Conservation (phyloP, 1,139 yeast genomes). For the Debaryomyces udenii region DNA sequence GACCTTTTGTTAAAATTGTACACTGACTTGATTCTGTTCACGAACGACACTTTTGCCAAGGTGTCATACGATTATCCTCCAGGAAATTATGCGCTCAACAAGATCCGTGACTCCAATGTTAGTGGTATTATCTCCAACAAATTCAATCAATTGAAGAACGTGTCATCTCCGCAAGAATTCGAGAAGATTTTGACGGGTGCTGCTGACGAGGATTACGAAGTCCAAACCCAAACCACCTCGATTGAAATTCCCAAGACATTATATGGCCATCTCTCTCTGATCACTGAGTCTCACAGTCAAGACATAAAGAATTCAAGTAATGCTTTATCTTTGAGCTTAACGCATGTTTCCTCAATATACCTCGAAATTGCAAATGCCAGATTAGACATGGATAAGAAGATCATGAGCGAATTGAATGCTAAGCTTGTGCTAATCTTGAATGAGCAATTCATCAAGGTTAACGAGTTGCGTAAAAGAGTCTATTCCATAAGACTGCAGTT, state of each 20-base stretch:
- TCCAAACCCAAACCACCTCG: constrained; percentile 36
- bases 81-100: constrained; percentile 51
- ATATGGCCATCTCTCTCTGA: constrained; percentile 45
- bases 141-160: constrained; percentile 61
- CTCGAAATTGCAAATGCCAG: constrained; percentile 62
- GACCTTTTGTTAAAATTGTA: constrained; percentile 63
- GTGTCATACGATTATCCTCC: constrained; percentile 78
- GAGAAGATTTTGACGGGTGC: constrained; percentile 51
- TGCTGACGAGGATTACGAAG: constrained; percentile 21
- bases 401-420: constrained; percentile 58
- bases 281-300: constrained; percentile 39
- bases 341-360: constrained; percentile 60
- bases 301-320: constrained; percentile 47
- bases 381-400: constrained; percentile 65
- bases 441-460: constrained; percentile 62
- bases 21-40: constrained; percentile 59
- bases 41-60: constrained; percentile 62
- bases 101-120: constrained; percentile 61
- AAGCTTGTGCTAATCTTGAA: constrained; percentile 55
- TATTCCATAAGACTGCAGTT: constrained; percentile 69
- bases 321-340: constrained; percentile 56
- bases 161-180: constrained; percentile 64
- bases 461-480: constrained; percentile 65
- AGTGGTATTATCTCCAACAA: constrained; percentile 58
- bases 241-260: constrained; percentile 45